Base-by-base conservation (phyloP, 1,284 basidiomycete genomes). In the Athelia psychrophila region DNA sequence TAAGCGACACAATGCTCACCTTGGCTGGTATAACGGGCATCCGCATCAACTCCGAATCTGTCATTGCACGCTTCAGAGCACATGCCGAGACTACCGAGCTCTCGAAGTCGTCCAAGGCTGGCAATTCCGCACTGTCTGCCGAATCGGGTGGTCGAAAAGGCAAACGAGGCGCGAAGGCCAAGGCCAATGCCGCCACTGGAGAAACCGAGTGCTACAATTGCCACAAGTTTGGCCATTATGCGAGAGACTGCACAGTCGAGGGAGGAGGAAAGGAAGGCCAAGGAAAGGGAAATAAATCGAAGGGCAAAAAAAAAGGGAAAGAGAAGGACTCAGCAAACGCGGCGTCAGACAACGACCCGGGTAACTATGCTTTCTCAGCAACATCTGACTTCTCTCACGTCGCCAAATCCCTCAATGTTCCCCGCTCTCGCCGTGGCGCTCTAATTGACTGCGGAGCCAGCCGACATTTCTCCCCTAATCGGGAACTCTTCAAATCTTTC, bases 191-290 rank as follows among this genome's bases (percentile, higher is more conserved):
- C 27, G 27, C 6, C 9, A 15, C 18, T 13, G 4, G 30, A 55
- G 35, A 58, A 55, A 44, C 44, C 52, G 48, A 55, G 20, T 64
- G 62, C 44, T 54, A 46, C 40, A 67, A 67, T 19, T 66, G 65
- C 52, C 44, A 51, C 13, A 57, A 56, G 51, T 42, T n/a, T 3
- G 61, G 64, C 1, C 65, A 69, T 51, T 51, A 44, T 19, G 58
- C 56, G 44, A 25, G 33, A 1, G 57, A 66, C n/a, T 69, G 65
- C 52, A 65, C 59, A 56, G 52, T 53, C 5, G 53, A 54, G 36
- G 67, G 68, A 12, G 66, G 66, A 50, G 64, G 58, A 27, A 66
- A 63, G 49, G 60, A 66, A 33, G 62, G 60, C 20, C 60, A 62
- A 56, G 58, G 53, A 2, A 60, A 54, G 44, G 49, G 50, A 48